Evolutionary conservation across 805 yeast genomes (phyloP), one percentile per base, ranked within the genome.

Genomic region (Ogataea nonfermentans): DNA sequence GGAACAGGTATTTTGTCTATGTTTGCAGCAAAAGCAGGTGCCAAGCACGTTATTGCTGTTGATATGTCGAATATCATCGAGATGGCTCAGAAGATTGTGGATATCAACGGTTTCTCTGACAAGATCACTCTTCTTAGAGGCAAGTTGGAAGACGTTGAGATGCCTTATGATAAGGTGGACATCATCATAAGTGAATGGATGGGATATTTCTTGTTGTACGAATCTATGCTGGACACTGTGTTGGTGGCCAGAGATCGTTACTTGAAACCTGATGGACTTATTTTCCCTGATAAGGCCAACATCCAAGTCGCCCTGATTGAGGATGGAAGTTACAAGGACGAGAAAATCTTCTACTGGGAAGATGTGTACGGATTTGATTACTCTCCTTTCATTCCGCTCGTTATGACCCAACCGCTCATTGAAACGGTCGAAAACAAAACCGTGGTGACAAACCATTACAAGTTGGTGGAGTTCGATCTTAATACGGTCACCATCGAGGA

Each of bases 1-100:
- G 99, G 99, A 52, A 93, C 99, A 14, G 99, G 99, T 53, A 89
- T 93, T 51, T 69, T 93, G 47, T 90, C 97, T 17, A 87, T 93
- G 96, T 93, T 93, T 72, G 98, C 98, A 12, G 96, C 91, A 35
- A 83, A 82, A 59, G 95, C 97, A n/a, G 99, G 99, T 50, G 99
- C 99, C 48, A 88, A 89, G 63, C 97, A 89, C 60, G 99, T 93
- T 38, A 84, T 89, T 63, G 95, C 95, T 34, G 97, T 93, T 40
- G 99, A 93, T 66, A 89, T 90, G 90, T 88, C 96, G 16, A 85
- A 85, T 61, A 93, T 93, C 62, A 93, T 95, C 53, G 95, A 82
- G 48, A 89, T 88, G 89, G 99, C 99, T n/a, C 78, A 78, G 57
- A 79, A 90, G 61, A 87, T 93, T 47, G 84, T 87, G 28, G 78